Base-by-base conservation (phyloP, 2,329 filamentous ascomycete species). In the Fusarium stilboides region DNA sequence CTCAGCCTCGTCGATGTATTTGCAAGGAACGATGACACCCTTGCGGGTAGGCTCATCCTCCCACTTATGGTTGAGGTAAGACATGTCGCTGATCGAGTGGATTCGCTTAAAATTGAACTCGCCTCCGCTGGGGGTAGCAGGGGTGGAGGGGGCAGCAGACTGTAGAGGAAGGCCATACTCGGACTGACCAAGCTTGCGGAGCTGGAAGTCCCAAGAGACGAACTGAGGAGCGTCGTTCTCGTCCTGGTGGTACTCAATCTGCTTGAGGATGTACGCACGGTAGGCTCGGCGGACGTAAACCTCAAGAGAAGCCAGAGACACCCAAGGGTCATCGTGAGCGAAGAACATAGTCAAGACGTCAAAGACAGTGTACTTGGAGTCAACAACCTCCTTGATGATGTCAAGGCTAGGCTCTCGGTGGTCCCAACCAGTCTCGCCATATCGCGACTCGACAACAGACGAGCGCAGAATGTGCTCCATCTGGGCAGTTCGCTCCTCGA, bases 401-500 rank as follows among this genome's bases (percentile, higher is more conserved):
- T 97, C 92, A 55, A 97, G 84, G 81, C 92, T 93, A 47, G 96
- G 96, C 81, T 98, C 93, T 71, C 96, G 88, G 83, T 99, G 96
- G 69, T 98, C 95, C 92, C 93, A 97, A 52, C 95, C 94, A 64
- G 93, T 94, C 86, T 99, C 96, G 62, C 96, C 96, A 77, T 99
- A 99, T 73, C 93, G 91, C n/a, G 94, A 97, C 80, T 99, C 94
- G 9, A 98, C 89, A 22, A 99, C 96, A 1, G 96, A 95, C 26
- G 95, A 97, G 62, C 94, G 93, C 57, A 99, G 87, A 70, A 99
- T 99, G 81, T 98, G 95, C 85, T 98, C 96, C 95, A 99, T 98
- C 84, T 99, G 96, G 8, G 92, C 88, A 26, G 93, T 92, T 73
- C 96, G 91, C 86, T 99, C 96, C 81, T 98, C 96, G 20, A 99